A percentile compares a stretch with the other conserved stretches of the same genome.
These are phyloP conservation scores for Vanilla planifolia DNA, from an alignment of 106 monocot species.

Conservation along the genomic window DNA sequence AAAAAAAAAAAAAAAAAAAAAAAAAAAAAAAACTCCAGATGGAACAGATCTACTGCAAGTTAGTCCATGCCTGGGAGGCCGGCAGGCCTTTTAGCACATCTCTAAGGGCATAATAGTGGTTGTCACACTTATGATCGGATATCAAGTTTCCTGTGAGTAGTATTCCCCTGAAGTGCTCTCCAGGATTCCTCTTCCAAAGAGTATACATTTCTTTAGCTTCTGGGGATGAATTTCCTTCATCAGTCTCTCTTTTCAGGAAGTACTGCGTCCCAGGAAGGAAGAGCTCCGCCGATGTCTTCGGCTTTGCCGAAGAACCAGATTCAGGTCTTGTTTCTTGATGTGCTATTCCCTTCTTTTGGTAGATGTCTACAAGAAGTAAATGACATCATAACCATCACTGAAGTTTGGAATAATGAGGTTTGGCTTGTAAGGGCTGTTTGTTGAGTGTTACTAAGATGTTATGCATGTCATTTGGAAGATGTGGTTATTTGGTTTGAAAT, in stretches of 20 bases:
- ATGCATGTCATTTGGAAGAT: too few relatives aligned
- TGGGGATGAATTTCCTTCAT: constrained; percentile 3
- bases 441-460: too few relatives aligned
- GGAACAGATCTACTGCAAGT: too few relatives aligned
- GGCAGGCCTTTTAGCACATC: constrained; percentile 93
- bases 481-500: too few relatives aligned
- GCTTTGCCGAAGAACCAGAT: constrained; percentile 3
- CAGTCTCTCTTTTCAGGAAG: constrained; percentile 63
- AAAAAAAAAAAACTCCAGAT: too few relatives aligned
- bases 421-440: too few relatives aligned
- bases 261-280: constrained; percentile 70
- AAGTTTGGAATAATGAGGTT: too few relatives aligned
- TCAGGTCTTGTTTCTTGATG: background rate
- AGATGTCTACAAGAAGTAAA: constrained; percentile 17
- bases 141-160: constrained; percentile 72
- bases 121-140: constrained; percentile 92
- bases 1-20: too few relatives aligned
- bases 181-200: constrained; percentile 65
- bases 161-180: constrained; percentile 66
- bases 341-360: background rate
- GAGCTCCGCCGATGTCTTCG: constrained; percentile 45
- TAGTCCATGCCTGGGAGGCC: too few relatives aligned
- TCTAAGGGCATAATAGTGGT: constrained; percentile 79
- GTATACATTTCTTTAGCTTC: constrained; percentile 44
- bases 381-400: too few relatives aligned